Base-by-base conservation (phyloP, 768 basidiomycete species). In the Boletellus ananas region DNA sequence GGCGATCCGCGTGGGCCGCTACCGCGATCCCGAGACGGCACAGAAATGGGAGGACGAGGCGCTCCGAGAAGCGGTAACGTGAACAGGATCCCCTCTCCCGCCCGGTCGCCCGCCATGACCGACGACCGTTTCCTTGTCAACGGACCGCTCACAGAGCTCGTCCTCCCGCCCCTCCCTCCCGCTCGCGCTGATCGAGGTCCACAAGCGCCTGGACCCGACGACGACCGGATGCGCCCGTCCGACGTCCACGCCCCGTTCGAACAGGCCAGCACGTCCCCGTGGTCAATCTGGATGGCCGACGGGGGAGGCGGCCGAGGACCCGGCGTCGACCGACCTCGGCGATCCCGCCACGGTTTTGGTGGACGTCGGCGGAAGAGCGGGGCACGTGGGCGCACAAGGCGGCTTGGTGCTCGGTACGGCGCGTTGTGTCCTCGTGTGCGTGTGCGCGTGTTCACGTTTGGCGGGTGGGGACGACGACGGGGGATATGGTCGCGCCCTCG, bases 331-430 rank as follows among this genome's bases (percentile, higher is more conserved):
- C 0, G 44, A 37, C 12, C 11, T 54, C 0, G 57, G 57, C 1
- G 46, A 55, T 18, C 52, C 49, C 0, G 3, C 31, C 16, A 50
- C 52, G 8, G n/a, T 54, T 50, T 21, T 58, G 57, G 57, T 58
- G 57, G 57, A 20, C 8, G 12, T 23, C 34, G 3, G 3, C 46
- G 8, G 41, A 37, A 13, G 34, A 50, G 18, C 7, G 6, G 16
- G 5, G 27, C 41, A 1, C 20, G 25, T 8, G 2, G 6, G 29
- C 29, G 29, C 29, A 7, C 29, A 7, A 2, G 29, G 29, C 29
- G 8, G 2, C 29, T 3, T 29, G 8, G 29, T 29, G 10, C 7
- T 29, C 29, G 29, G 29, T 29, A 11, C 8, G 29, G 29, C 29
- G 29, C 23, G 23, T 23, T 29, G 6, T 29, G 7, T 11, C 29